Evolutionary conservation across 768 basidiomycete genomes (phyloP).

Genomic region (Russula olivacea): DNA sequence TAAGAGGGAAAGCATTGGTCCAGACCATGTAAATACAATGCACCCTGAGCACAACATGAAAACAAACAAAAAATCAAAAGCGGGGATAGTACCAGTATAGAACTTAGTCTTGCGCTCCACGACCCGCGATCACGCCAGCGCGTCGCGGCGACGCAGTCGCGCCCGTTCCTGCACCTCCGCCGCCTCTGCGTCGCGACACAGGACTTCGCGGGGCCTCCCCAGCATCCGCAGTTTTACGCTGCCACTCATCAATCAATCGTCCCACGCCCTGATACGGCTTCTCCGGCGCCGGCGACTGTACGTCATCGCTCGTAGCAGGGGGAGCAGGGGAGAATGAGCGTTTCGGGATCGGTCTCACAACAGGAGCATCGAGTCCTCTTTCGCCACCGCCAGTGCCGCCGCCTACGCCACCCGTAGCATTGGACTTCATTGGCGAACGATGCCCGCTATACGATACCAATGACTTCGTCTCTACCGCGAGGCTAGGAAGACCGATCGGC

Average conservation of each 20-base stretch:
- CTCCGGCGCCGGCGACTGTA: constrained; percentile 62
- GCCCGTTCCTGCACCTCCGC: not conserved
- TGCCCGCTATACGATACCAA: constrained; percentile 10
- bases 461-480: constrained; percentile 15
- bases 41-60: not conserved
- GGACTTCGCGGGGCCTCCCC: constrained; percentile 36
- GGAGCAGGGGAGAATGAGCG: constrained; percentile 12
- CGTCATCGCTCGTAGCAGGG: constrained; percentile 22
- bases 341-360: not conserved
- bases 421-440: constrained; percentile 18
- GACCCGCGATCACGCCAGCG: constrained; percentile 17
- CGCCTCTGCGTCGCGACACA: constrained; percentile 34
- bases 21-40: not conserved
- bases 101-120: constrained; percentile 15
- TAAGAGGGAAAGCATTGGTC: not conserved
- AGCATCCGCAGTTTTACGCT: constrained; percentile 64
- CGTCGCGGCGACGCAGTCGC: constrained; percentile 18
- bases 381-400: not conserved
- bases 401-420: not conserved
- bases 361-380: constrained; percentile 8
- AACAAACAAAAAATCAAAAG: not conserved
- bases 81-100: not conserved
- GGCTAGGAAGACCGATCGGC: constrained; percentile 24
- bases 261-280: constrained; percentile 78
- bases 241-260: constrained; percentile 83